phyloP scores from a whole-genome alignment of 2,329 filamentous ascomycete genomes.

The Talaromyces pinophilus region DNA sequence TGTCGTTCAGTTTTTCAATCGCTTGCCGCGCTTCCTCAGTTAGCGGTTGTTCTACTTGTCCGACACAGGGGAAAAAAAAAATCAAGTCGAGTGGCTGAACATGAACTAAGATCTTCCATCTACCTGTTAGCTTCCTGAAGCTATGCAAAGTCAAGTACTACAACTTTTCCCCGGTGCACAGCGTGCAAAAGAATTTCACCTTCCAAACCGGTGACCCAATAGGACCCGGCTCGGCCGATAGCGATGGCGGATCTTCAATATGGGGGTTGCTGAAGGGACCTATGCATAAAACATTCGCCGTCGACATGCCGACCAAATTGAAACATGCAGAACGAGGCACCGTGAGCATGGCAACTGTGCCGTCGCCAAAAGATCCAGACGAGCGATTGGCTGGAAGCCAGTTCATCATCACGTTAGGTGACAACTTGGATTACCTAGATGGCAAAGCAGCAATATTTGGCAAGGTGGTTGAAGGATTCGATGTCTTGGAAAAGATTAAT shows the following conservation, averaged over 20 bases:
- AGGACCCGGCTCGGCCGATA: slow-evolving; percentile 77
- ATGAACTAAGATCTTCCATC: slow-evolving; percentile 52
- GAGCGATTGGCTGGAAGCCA: slow-evolving; percentile 82
- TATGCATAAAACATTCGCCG: slow-evolving; percentile 73
- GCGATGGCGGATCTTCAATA: slow-evolving; percentile 90
- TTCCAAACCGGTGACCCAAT: slow-evolving; percentile 96
- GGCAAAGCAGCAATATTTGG: slow-evolving; percentile 94
- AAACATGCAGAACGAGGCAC: slow-evolving; percentile 88
- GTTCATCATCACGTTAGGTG: slow-evolving; percentile 88
- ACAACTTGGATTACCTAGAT: slow-evolving; percentile 86
- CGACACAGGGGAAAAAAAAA: slow-evolving; percentile 26
- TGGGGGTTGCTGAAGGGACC: slow-evolving; percentile 78
- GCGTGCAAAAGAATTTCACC: slow-evolving; percentile 90
- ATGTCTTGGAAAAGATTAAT: slow-evolving; percentile 91
- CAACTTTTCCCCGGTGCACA: slow-evolving; percentile 92
- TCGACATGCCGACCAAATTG: slow-evolving; percentile 81
- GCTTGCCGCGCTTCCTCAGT: slow-evolving; percentile 18
- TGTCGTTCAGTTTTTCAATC: neutral
- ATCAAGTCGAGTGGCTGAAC: slow-evolving; percentile 54
- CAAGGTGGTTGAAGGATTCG: slow-evolving; percentile 93
- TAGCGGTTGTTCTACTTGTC: slow-evolving; percentile 21
- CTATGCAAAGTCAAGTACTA: slow-evolving; percentile 99
- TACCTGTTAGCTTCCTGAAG: slow-evolving; percentile 77
- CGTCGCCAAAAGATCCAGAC: slow-evolving; percentile 73
- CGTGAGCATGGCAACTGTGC: slow-evolving; percentile 95